phyloP scores from a whole-genome alignment of 495 filamentous ascomycete genomes.

The Neurospora sp. region DNA sequence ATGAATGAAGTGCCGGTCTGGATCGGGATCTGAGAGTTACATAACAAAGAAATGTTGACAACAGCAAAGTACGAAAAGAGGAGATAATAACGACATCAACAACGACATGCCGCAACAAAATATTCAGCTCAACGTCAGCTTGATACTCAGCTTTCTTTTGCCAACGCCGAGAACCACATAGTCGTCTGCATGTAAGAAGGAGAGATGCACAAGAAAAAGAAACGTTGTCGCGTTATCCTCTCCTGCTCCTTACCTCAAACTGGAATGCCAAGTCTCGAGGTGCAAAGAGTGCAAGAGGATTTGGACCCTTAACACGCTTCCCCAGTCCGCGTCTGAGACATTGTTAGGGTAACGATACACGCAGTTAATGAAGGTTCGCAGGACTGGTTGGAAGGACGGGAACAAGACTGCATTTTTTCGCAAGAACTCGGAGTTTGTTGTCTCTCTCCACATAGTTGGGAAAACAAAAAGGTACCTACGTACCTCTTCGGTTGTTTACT shows the following conservation, averaged over 20 bases:
- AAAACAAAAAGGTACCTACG: background rate
- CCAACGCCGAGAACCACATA: background rate
- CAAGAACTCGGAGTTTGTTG: background rate
- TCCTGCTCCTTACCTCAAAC: background rate
- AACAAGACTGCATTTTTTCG: background rate
- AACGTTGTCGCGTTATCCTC: background rate
- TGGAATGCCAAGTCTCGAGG: background rate
- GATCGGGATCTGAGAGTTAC: background rate
- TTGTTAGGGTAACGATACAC: background rate
- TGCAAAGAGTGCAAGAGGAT: background rate
- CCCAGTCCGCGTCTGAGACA: background rate
- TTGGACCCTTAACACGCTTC: background rate
- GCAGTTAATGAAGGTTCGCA: background rate
- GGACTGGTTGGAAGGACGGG: background rate
- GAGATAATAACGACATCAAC: background rate
- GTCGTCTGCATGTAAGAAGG: background rate
- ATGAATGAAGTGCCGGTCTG: background rate
- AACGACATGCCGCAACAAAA: background rate
- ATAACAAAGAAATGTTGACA: background rate
- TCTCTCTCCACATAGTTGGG: background rate
- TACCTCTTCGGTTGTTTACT: background rate
- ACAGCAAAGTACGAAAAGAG: background rate
- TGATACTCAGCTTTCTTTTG: background rate
- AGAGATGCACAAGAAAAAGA: background rate
- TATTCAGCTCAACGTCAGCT: background rate